These are phyloP conservation scores for Polymyxa betae DNA, from an alignment of 208 protist genomes.

Conservation along the genomic window DNA sequence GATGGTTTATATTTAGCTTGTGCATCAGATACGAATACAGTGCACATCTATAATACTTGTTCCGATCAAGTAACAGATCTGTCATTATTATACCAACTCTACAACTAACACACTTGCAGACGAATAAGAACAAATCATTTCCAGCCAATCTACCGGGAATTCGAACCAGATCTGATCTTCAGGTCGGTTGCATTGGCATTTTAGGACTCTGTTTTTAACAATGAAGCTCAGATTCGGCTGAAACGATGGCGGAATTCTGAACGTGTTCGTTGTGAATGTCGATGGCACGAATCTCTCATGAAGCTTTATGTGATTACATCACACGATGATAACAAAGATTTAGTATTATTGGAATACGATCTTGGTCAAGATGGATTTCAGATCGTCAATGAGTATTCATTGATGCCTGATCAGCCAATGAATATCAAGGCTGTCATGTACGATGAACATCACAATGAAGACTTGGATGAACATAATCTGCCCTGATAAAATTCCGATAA, in stretches of 20 bases:
- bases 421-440: neutral
- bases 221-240: too few relatives aligned
- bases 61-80: neutral
- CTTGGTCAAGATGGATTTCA: neutral
- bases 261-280: neutral
- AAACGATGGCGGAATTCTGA: neutral
- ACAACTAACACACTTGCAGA: too few relatives aligned
- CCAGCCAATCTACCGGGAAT: too few relatives aligned
- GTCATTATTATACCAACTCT: too few relatives aligned
- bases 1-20: neutral
- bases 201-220: too few relatives aligned
- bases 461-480: too few relatives aligned
- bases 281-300: neutral
- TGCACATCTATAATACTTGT: neutral
- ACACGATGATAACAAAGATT: neutral
- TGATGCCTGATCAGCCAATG: neutral
- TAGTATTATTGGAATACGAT: neutral
- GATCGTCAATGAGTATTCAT: neutral
- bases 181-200: too few relatives aligned
- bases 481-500: neutral
- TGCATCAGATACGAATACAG: neutral
- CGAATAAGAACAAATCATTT: too few relatives aligned
- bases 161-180: too few relatives aligned
- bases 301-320: neutral
- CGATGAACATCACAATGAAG: too few relatives aligned